These are phyloP conservation scores for Fistulinella staudtii DNA, from an alignment of 1,284 basidiomycete genomes.

Conservation along the genomic window DNA sequence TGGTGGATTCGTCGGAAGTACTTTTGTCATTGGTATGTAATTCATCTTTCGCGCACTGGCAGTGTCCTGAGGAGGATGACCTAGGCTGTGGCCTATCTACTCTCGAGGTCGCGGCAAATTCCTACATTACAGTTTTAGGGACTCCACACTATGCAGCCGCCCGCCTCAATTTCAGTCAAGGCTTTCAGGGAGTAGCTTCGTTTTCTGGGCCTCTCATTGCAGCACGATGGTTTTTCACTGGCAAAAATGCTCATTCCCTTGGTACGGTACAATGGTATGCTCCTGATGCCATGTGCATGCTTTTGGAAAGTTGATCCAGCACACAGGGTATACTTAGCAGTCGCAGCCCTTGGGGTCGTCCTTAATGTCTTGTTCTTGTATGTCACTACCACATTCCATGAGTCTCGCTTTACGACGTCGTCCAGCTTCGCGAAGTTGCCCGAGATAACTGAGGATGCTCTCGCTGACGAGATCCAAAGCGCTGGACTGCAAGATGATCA, in stretches of 20 bases:
- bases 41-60: not conserved
- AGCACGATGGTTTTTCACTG: conserved; percentile 70
- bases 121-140: conserved; percentile 71
- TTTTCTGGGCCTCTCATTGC: conserved; percentile 82
- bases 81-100: conserved; percentile 68
- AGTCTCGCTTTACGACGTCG: not conserved
- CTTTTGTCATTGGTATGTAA: conserved; percentile 57
- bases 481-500: conserved; percentile 43
- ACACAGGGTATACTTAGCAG: conserved; percentile 71
- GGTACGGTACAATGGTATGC: conserved; percentile 70
- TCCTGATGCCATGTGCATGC: not conserved
- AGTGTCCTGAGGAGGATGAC: not conserved
- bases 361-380: conserved; percentile 69
- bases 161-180: conserved; percentile 78
- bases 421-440: conserved; percentile 66
- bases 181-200: conserved; percentile 76
- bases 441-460: conserved; percentile 69
- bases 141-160: conserved; percentile 69
- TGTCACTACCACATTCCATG: conserved; percentile 19
- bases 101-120: conserved; percentile 74
- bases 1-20: conserved; percentile 72
- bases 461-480: conserved; percentile 47
- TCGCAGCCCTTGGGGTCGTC: conserved; percentile 58
- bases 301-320: conserved; percentile 3
- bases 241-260: conserved; percentile 55